Evolutionary conservation across 768 basidiomycete species (phyloP), one percentile per base, ranked within the genome.

Genomic region (Ramaria sp.): DNA sequence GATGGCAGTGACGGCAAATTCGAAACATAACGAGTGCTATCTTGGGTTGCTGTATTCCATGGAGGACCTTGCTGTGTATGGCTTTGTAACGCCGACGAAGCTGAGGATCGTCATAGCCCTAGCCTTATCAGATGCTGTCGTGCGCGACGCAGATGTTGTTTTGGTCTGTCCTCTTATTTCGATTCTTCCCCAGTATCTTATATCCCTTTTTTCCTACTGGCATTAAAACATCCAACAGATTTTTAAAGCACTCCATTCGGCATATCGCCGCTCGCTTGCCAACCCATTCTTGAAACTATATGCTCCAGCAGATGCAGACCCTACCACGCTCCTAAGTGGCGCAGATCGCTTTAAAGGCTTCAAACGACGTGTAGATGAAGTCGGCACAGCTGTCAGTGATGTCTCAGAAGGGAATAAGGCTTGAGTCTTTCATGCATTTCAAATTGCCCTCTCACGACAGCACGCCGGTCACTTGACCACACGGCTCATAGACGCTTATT

Each of bases 61-160:
- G 75, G 92, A 95, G 68, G 91, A 94, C 60, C 85, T 89, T 48
- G 90, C 88, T 1, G 88, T 91, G 37, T 94, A 94, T 66, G 92
- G 91, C 38, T 95, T 91, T 68, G 79, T 92, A 48, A 92, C 89
- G 9, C 88, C 91, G 12, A 71, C 89, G 57, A 88, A 85, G 63
- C 76, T 92, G 62, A 93, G 92, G 72, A 90, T 95, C 61, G 77
- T 95, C 55, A 64, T 94, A 50, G 84, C 83, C 0, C 67, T 94
- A 49, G 82, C 87, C 7, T 69, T 93, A 58, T 81, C 86, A 7
- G 92, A 95, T 63, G 74, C 85, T 12, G 78, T 92, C 20, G 80
- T 93, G 28, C 79, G 80, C 37, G 92, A 95, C 64, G 73, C 75
- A 24, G 91, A 94, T 61, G 76, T 94, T 56, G 76, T 78, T 58